Base-by-base conservation (phyloP, 2,329 filamentous ascomycete genomes). In the Paraconiothyrium sp. region DNA sequence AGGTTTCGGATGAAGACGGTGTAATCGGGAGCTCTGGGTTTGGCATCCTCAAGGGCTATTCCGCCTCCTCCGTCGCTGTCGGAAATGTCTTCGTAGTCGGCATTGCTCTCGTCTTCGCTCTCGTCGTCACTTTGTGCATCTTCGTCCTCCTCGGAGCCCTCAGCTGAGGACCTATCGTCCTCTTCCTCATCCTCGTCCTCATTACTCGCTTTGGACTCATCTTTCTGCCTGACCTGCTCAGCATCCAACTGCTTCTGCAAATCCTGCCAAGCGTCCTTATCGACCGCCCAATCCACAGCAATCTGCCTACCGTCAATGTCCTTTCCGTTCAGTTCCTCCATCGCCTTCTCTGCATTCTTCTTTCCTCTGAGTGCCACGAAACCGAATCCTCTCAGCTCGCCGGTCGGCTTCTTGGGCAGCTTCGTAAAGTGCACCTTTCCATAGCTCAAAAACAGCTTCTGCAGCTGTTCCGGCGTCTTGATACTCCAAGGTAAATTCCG, bases 401-500 rank as follows among this genome's bases (percentile, higher is more conserved):
- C 85, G 22, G 76, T 87, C 65, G 90, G 91, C 69, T 89, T 86
- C 72, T 92, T 92, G 1, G 96, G 96, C 56, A 99, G 82, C 69
- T 92, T 92, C 41, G 91, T 89, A 78, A 90, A 91, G 79, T 94
- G 97, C 74, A 99, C 89, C 78, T 97, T 97, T 63, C 95, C 95
- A 75, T 91, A 97, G 73, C 90, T 93, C 72, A 88, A 84, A 79
- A 99, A 99, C 4, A 97, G 83, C 59, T 88, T 85, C 6, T 88
- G 84, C 61, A 99, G 82, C 74, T 98, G 90, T 35, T 96, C 91
- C 0, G 92, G 85, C 9, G 88, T 90, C 80, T 97, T 97, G 76
- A 99, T 90, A 69, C 90, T 97, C 95, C 95, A 99, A 0, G 95
- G 94, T 73, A 99, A 77, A 77, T 99, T 99, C 73, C 95, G 89